phyloP scores from a whole-genome alignment of 306 rosid genomes.

The Bauhinia variegata region DNA sequence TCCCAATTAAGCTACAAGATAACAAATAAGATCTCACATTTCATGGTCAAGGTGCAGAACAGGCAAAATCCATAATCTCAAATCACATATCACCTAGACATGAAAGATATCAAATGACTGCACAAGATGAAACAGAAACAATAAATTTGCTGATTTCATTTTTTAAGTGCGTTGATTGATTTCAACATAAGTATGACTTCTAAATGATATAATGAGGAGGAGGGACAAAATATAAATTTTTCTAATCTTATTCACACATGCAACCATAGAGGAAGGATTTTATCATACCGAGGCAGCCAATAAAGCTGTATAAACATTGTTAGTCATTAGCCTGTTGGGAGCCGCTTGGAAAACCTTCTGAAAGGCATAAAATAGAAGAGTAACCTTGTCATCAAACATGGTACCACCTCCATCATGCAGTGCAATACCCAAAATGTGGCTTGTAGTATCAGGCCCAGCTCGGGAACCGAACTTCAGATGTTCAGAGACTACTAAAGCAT shows the following conservation, averaged over 20 bases:
- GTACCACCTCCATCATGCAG: constrained; percentile 74
- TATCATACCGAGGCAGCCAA: constrained; percentile 92
- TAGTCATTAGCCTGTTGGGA: constrained; percentile 84
- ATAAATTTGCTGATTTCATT: constrained; percentile 10
- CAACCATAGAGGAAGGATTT: too few relatives aligned
- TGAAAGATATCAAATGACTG: constrained; percentile 4
- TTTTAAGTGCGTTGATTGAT: neutral
- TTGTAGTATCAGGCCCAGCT: constrained; percentile 58
- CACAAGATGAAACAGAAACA: too few relatives aligned
- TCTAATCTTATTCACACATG: too few relatives aligned
- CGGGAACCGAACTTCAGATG: constrained; percentile 66
- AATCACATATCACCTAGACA: neutral
- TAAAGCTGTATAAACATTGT: constrained; percentile 77
- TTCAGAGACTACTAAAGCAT: constrained; percentile 87
- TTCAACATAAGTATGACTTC: too few relatives aligned
- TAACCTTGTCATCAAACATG: constrained; percentile 94
- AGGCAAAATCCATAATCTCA: neutral
- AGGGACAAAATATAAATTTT: too few relatives aligned
- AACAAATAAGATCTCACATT: neutral
- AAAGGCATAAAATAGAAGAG: constrained; percentile 84
- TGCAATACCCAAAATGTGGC: constrained; percentile 69
- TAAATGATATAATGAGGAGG: too few relatives aligned
- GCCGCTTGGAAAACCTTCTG: constrained; percentile 95
- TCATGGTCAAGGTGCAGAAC: neutral
- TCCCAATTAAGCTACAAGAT: neutral